Conservation (phyloP, 768 basidiomycete species). For the Nidularia sp. region DNA sequence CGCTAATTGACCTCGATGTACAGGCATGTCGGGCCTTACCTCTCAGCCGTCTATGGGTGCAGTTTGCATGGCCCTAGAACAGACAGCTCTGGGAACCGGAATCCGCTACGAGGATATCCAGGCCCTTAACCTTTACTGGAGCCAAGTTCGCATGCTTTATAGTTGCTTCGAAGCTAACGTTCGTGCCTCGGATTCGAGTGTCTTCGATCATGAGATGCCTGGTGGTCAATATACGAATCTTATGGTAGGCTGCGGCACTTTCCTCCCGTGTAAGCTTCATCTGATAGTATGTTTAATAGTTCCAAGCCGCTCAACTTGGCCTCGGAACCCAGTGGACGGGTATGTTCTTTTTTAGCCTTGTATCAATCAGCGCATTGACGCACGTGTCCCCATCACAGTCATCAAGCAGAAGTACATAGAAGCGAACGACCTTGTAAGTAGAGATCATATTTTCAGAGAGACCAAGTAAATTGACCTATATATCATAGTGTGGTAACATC, state of each 20-base stretch:
- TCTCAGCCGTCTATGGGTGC: conserved; percentile 99
- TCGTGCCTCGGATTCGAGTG: conserved; percentile 93
- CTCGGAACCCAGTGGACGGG: conserved; percentile 95
- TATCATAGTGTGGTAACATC: conserved; percentile 84
- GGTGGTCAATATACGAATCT: conserved; percentile 94
- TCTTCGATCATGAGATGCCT: conserved; percentile 99
- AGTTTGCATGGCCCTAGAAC: conserved; percentile 90
- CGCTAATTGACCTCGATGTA: conserved; percentile 4
- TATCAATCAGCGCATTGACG: conserved; percentile 4
- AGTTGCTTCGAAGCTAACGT: conserved; percentile 98
- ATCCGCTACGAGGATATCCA: conserved; percentile 97
- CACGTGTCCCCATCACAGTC: conserved; percentile 37
- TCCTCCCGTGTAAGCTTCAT: conserved; percentile 7
- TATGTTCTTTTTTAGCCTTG: conserved; percentile 20
- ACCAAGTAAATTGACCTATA: conserved; percentile 6
- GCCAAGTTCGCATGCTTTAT: conserved; percentile 93
- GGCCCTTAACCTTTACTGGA: conserved; percentile 97
- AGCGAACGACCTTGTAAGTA: conserved; percentile 85
- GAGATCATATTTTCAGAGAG: conserved; percentile 4
- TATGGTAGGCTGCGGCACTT: conserved; percentile 56
- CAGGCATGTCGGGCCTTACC: conserved; percentile 97
- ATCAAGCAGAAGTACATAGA: conserved; percentile 99
- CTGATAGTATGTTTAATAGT: conserved; percentile 42
- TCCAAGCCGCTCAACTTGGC: conserved; percentile 97
- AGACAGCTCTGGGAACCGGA: conserved; percentile 89